These are phyloP conservation scores for Nowakowskiella sp. DNA, from an alignment of 192 early-diverging fungal genomes.

Conservation along the genomic window DNA sequence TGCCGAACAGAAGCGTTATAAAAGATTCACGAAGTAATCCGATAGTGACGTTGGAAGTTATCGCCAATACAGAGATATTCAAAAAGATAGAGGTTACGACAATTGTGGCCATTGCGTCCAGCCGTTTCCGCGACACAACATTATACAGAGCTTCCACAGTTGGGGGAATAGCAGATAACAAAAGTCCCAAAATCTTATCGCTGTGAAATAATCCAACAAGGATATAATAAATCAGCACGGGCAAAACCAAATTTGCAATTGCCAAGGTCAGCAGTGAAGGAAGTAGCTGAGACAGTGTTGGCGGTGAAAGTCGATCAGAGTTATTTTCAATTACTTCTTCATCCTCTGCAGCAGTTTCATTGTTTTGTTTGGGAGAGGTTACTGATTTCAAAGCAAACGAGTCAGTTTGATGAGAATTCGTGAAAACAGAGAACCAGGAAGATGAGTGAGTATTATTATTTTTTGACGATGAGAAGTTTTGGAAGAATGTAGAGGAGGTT, in stretches of 20 bases:
- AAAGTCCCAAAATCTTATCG: background rate
- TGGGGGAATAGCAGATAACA: background rate
- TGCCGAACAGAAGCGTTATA: background rate
- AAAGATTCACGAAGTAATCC: background rate
- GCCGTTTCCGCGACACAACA: background rate
- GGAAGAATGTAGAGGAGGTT: no score
- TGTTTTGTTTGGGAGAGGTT: no score
- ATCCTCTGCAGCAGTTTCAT: background rate
- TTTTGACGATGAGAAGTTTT: no score
- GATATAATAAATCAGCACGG: background rate
- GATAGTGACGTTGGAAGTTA: background rate
- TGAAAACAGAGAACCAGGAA: no score
- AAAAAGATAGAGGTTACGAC: background rate
- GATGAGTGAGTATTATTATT: no score
- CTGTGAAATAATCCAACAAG: background rate
- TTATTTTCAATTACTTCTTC: background rate
- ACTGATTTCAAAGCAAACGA: no score
- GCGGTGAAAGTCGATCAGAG: background rate
- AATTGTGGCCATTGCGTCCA: background rate
- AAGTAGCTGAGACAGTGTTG: background rate
- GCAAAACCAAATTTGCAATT: background rate
- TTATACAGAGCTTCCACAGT: background rate
- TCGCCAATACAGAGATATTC: background rate
- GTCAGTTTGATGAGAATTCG: no score
- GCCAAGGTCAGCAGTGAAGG: background rate